Evolutionary conservation across 176 grass and related monocot genomes (phyloP).

Genomic region (Otatea glauca): DNA sequence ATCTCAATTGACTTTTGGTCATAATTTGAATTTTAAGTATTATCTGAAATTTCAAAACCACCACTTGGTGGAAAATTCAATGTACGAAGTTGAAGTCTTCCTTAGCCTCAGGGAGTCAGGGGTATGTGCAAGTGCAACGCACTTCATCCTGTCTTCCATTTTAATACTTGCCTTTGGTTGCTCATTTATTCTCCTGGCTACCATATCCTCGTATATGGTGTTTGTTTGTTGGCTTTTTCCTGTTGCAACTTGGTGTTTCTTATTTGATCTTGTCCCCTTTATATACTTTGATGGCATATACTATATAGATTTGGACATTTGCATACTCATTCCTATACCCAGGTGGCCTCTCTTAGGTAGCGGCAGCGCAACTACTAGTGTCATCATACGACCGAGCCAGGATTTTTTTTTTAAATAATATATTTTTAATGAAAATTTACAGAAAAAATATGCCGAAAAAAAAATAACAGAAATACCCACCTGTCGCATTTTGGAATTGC

Average conservation of each 20-base stretch:
- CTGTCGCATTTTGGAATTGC: too few relatives aligned
- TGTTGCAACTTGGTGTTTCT: too few relatives aligned
- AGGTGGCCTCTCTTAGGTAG: not conserved
- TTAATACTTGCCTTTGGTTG: not conserved
- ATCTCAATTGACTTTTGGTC: too few relatives aligned
- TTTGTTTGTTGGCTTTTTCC: constrained; percentile 12
- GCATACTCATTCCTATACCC: not conserved
- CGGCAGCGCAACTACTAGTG: too few relatives aligned
- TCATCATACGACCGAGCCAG: too few relatives aligned
- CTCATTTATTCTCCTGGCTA: constrained; percentile 11
- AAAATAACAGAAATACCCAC: too few relatives aligned
- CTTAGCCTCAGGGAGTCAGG: not conserved
- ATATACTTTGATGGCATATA: constrained; percentile 18
- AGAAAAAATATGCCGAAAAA: too few relatives aligned
- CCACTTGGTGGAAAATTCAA: not conserved
- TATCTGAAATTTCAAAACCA: not conserved
- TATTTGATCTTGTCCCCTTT: constrained; percentile 11
- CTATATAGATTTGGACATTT: not conserved
- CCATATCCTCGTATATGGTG: constrained; percentile 10
- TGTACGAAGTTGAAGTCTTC: not conserved
- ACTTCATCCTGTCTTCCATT: not conserved
- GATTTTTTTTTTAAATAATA: too few relatives aligned
- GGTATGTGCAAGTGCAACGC: not conserved
- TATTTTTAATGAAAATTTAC: too few relatives aligned
- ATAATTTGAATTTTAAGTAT: too few relatives aligned